Conservation (phyloP, 768 basidiomycete genomes). For the Pisolithus microcarpus region DNA sequence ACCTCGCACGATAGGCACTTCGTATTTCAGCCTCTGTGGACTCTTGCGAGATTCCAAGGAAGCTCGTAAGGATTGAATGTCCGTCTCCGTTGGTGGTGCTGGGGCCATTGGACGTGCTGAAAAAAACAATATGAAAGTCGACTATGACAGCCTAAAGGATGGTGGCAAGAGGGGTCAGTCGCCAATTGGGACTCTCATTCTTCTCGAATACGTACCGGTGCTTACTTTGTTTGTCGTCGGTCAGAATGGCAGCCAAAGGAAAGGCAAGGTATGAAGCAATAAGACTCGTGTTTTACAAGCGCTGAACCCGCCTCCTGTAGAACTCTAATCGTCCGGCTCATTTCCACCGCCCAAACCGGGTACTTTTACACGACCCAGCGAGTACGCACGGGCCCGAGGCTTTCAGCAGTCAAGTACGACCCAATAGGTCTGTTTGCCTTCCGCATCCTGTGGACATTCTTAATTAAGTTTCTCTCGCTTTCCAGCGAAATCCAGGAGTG, state of each 20-base stretch:
- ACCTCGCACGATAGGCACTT: conserved; percentile 71
- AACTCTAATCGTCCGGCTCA: conserved; percentile 78
- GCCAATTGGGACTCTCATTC: conserved; percentile 5
- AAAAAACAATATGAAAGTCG: neutral
- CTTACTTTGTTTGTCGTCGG: neutral
- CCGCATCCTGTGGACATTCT: neutral
- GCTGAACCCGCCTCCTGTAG: conserved; percentile 20
- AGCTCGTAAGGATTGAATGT: conserved; percentile 71
- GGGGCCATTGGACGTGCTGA: conserved; percentile 17
- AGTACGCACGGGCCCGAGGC: conserved; percentile 62
- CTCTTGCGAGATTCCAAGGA: conserved; percentile 50
- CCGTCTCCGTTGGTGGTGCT: conserved; percentile 37
- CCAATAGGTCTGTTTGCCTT: conserved; percentile 51
- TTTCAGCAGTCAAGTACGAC: conserved; percentile 91
- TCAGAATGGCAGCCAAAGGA: conserved; percentile 49
- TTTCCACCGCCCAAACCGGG: conserved; percentile 88
- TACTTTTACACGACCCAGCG: conserved; percentile 86
- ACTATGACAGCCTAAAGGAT: too few relatives aligned
- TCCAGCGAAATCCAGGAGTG: conserved; percentile 61
- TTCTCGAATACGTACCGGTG: neutral
- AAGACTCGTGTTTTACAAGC: neutral
- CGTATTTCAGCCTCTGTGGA: conserved; percentile 72
- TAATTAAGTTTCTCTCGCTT: conserved; percentile 1
- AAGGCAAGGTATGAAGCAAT: conserved; percentile 45
- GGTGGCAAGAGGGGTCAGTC: neutral